A percentile compares a stretch with the other conserved stretches of the same genome.
These are phyloP conservation scores for Phellinidium pouzarii DNA, from an alignment of 1,284 basidiomycete species.

Conservation along the genomic window DNA sequence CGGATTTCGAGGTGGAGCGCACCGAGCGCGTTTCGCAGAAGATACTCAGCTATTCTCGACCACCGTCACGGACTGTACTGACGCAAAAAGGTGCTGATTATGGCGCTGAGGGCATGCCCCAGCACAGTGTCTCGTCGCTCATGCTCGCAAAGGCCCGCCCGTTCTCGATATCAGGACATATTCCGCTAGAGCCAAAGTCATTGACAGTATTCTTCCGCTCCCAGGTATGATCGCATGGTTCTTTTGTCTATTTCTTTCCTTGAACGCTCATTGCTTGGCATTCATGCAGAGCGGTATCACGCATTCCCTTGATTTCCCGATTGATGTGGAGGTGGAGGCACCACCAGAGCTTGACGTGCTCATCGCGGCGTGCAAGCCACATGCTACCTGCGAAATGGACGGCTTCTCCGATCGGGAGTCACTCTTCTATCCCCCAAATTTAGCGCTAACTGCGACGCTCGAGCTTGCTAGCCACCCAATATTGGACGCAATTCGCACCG, in stretches of 20 bases:
- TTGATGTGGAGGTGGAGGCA: slow-evolving; percentile 65
- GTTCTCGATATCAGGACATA: slow-evolving; percentile 60
- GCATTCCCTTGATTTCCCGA: slow-evolving; percentile 73
- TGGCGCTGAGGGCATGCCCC: slow-evolving; percentile 47
- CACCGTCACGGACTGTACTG: not conserved
- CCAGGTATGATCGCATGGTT: slow-evolving; percentile 52
- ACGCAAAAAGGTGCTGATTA: slow-evolving; percentile 26
- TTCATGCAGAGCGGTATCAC: slow-evolving; percentile 61
- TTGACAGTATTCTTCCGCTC: slow-evolving; percentile 72
- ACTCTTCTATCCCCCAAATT: slow-evolving; percentile 63
- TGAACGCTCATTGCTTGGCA: slow-evolving; percentile 10
- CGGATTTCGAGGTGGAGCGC: slow-evolving; percentile 40
- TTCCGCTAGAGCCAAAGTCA: slow-evolving; percentile 61
- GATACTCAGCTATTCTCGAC: slow-evolving; percentile 5
- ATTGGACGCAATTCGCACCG: slow-evolving; percentile 62
- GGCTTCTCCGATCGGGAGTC: slow-evolving; percentile 55
- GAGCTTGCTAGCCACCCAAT: slow-evolving; percentile 76
- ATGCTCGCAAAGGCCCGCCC: slow-evolving; percentile 53
- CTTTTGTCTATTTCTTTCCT: slow-evolving; percentile 9
- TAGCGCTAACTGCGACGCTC: slow-evolving; percentile 66
- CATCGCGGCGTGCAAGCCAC: slow-evolving; percentile 65
- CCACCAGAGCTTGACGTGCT: slow-evolving; percentile 76
- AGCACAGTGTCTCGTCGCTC: slow-evolving; percentile 49
- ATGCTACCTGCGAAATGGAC: slow-evolving; percentile 47
- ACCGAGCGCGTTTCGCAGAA: slow-evolving; percentile 8